A percentile compares a stretch with the other conserved stretches of the same genome.
Evolutionary conservation across 2,329 filamentous ascomycete species (phyloP).

Genomic region (Cladosporium velox): DNA sequence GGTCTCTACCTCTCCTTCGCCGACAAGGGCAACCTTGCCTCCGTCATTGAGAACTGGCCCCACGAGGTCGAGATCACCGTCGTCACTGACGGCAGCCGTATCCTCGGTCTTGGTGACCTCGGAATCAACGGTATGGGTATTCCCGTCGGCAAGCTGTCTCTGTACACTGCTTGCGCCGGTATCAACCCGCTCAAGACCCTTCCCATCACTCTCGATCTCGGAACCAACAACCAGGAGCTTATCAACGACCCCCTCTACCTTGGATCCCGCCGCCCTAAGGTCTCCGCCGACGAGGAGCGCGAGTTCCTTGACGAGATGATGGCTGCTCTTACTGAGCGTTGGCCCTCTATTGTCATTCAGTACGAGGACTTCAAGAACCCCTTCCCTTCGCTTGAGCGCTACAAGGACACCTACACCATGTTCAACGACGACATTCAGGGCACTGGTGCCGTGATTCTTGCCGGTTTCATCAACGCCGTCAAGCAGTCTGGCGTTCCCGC

Average conservation of each 20-base stretch:
- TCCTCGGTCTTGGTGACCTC: slow-evolving; percentile 87
- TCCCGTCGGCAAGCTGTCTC: slow-evolving; percentile 90
- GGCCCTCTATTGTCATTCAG: slow-evolving; percentile 77
- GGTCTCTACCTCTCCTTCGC: slow-evolving; percentile 92
- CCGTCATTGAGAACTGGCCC: slow-evolving; percentile 92
- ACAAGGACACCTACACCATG: slow-evolving; percentile 85
- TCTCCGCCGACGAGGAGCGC: slow-evolving; percentile 74
- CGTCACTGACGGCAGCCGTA: slow-evolving; percentile 93
- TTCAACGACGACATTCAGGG: slow-evolving; percentile 99
- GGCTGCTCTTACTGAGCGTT: slow-evolving; percentile 78
- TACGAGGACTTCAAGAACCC: slow-evolving; percentile 99
- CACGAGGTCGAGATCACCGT: slow-evolving; percentile 94
- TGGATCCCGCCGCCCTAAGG: slow-evolving; percentile 81
- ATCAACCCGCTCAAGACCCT: slow-evolving; percentile 76
- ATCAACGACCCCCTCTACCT: slow-evolving; percentile 86
- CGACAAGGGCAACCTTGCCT: slow-evolving; percentile 85
- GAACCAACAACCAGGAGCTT: slow-evolving; percentile 63
- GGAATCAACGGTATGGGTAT: slow-evolving; percentile 98
- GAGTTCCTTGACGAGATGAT: slow-evolving; percentile 98
- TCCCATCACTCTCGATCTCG: slow-evolving; percentile 63
- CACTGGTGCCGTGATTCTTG: slow-evolving; percentile 91
- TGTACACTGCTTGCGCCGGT: slow-evolving; percentile 94
- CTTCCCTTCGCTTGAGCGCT: slow-evolving; percentile 88
- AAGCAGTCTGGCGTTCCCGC: slow-evolving; percentile 82
- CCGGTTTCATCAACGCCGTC: slow-evolving; percentile 73